Evolutionary conservation across 1,139 yeast species (phyloP), one percentile per base, ranked within the genome.

Genomic region (Saccharomyces hybrid): DNA sequence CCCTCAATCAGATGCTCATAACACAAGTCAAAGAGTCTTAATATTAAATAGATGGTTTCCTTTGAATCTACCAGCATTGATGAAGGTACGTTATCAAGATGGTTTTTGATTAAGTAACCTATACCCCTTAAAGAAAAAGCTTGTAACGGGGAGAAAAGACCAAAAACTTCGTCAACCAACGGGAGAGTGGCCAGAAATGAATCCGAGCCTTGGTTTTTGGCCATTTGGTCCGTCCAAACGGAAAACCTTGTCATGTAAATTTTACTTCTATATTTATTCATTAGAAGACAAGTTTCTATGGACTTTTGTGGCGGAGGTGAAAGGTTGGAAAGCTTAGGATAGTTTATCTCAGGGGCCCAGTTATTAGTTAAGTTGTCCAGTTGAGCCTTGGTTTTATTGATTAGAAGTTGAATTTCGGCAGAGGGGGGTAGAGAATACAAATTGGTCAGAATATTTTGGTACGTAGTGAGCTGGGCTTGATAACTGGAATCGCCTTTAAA

Each of bases 1-100:
- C 60, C 56, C 50, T 60, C 60, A 29, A 57, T 59, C 13, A 63
- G 49, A 51, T 66, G 64, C 13, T 59, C 57, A n/a, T 61, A 54
- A 51, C 64, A 62, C 51, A 66, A 60, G 54, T 69, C 72, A 49
- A 67, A 65, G 53, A 64, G 66, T 46, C 70, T 58, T 27, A 69
- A 54, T 5, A 67, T 57, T 8, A 69, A 41, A 54, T 67, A 69
- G 3, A 69, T 50, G 6, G 67, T 64, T 46, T 67, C 69, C 48
- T 68, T 69, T 8, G 44, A 9, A 11, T 38, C 44, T 38, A 38
- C 3, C 6, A 16, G 44, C 44, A 38, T 38, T 13, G 5, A n/a
- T 16, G 44, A 19, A 11, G 7, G n/a, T 16, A 13, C 13, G 3
- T 38, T 38, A 3, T 38, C 44, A 8, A 38, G 44, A 38, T 38